A percentile compares a stretch with the other conserved stretches of the same genome.
Evolutionary conservation across 2,329 filamentous ascomycete species (phyloP).

Genomic region (Aspergillus texensis): DNA sequence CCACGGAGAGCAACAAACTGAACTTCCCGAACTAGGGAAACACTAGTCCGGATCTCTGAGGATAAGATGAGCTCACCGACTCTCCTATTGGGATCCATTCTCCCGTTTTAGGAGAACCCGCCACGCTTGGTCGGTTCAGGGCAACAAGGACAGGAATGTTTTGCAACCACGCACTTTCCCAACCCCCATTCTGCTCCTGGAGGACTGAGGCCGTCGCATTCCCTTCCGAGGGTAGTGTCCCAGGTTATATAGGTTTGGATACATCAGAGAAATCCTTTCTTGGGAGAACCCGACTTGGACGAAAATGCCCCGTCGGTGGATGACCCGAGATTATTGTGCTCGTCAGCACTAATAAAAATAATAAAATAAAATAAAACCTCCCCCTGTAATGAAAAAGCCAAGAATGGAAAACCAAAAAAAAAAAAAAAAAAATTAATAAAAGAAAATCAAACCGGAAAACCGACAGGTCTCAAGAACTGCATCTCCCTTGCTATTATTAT

Average conservation of each 20-base stretch:
- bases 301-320: constrained; percentile 2
- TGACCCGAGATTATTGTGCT: constrained; percentile 5
- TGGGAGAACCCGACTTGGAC: constrained; percentile 2
- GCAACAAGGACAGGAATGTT: not conserved
- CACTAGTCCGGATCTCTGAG: constrained; percentile 3
- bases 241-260: constrained; percentile 19
- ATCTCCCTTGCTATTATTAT: not conserved
- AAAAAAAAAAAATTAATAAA: not conserved
- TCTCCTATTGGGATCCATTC: constrained; percentile 1
- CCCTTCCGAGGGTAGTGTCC: constrained; percentile 11
- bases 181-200: not conserved
- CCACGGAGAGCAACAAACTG: not conserved
- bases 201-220: not conserved
- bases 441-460: not conserved
- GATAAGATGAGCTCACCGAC: constrained; percentile 10
- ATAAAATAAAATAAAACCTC: not conserved
- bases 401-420: not conserved
- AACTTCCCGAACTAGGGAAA: constrained; percentile 5
- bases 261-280: constrained; percentile 15
- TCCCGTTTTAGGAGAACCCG: constrained; percentile 2
- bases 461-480: not conserved
- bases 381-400: not conserved
- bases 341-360: constrained; percentile 6
- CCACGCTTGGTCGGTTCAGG: not conserved
- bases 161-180: not conserved